Base-by-base conservation (phyloP, 805 yeast species). In the Candida xiaguanensis region DNA sequence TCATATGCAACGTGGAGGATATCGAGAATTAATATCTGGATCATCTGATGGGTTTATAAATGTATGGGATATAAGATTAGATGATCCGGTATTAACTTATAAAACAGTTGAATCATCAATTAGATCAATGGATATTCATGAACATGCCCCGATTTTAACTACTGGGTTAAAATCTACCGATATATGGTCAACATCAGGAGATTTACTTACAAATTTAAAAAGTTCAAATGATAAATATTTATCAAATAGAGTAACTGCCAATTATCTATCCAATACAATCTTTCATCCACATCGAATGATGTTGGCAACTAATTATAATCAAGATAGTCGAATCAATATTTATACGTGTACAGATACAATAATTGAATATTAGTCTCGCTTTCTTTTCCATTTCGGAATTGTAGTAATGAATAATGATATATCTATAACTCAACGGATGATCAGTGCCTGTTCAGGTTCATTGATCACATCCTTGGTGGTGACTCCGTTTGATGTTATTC, bases 1-100 rank as follows among this genome's bases (percentile, higher is more conserved):
- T 8, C 95, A 87, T 53, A 84, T 93, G 95, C 99, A 93, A 66
- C 74, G 99, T 51, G 99, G 99, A 27, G 99, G 99, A 0, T 78
- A 79, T 51, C 72, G 99, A 41, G 99, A 93, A 56, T 71, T 93
- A 33, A 83, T 84, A 2, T 80, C 91, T 46, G 98, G 95, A 0
- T 74, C 84, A 7, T 65, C 85, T 0, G 93, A 86, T 53, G 97
- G 99, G 2, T 67, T 72, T 32, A 84, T 93, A 3, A 85, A 82
- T 41, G 58, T 93, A 18, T 93, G 98, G 98, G 99, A 93, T 61
- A 82, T 93, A 22, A 70, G 99, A 43, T 57, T 69, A 26, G 75
- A 77, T 39, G 78, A 78, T 8, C 91, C 96, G 0, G 85, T 91
- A 2, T 64, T 74, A 5, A 64, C 79, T 1, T 87, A 82, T 63